Base-by-base conservation (phyloP, 148 eudicot species). In the Drosera capensis region DNA sequence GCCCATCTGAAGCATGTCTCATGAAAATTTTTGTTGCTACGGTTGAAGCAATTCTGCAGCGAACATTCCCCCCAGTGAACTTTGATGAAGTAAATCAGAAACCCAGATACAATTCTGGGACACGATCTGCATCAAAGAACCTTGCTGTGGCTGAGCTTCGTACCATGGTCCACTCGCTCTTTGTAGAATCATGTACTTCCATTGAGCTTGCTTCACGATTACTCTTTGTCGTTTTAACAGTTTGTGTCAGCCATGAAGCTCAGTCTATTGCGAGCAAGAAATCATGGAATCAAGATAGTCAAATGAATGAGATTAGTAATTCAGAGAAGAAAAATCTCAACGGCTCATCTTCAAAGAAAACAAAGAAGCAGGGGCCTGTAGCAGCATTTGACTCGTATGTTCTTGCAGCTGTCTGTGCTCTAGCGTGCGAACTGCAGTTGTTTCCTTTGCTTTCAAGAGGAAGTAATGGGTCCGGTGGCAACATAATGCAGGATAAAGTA, bases 121-220 rank as follows among this genome's bases (percentile, higher is more conserved):
- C 64, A 11, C 90, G 86, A 40, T 72, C 96, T 15, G 62, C 93
- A 48, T 84, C 95, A n/a, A 90, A 90, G 69, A 90, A 90, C 66
- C 87, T 90, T 68, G 93, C 95, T 23, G 95, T 80, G 36, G 99
- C 99, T 13, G 99, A 90, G 72, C 85, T 90, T 39, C 99, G 99
- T 18, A 78, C 95, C 30, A 90, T 90, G 99, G 93, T 90, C 54
- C 99, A 90, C 66, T 90, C 99, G 3, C 56, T 90, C 49, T 90
- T 90, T 60, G 50, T 84, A 45, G 95, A 85, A 55, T 75, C 95
- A 43, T 80, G 85, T 47, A 88, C 88, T 26, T 58, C 95, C 15
- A 74, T 71, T 28, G 99, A 90, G 74, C 93, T 90, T 35, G 76
- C 99, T 36, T 80, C 99, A 29, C 85, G 99, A 29, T 77, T 90